phyloP scores from a whole-genome alignment of 2,329 filamentous ascomycete genomes.

The Fusarium albidum region DNA sequence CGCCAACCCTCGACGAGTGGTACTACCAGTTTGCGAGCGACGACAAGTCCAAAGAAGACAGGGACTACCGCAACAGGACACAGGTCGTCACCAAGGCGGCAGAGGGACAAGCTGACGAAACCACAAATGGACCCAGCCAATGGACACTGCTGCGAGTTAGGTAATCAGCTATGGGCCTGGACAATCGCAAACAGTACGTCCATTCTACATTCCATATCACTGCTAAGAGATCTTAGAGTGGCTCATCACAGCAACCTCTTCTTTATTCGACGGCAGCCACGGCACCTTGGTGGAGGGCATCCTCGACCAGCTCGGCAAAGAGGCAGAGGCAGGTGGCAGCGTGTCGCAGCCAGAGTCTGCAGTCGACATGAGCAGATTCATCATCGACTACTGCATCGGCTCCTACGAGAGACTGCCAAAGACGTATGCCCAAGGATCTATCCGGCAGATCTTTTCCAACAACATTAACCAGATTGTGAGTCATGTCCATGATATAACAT shows the following conservation, averaged over 20 bases:
- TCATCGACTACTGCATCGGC: slow-evolving; percentile 5
- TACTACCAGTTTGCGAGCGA: slow-evolving; percentile 26
- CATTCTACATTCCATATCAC: not conserved
- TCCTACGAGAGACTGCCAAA: not conserved
- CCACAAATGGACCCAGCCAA: not conserved
- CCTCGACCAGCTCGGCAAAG: not conserved
- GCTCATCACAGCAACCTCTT: slow-evolving; percentile 5
- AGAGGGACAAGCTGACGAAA: too few relatives aligned
- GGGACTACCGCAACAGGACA: slow-evolving; percentile 6
- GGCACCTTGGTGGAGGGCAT: not conserved
- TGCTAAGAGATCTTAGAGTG: slow-evolving; percentile 8
- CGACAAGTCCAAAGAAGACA: not conserved
- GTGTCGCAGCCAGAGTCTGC: not conserved
- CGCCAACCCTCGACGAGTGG: slow-evolving; percentile 25
- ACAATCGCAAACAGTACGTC: slow-evolving; percentile 20
- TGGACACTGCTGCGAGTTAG: slow-evolving; percentile 22
- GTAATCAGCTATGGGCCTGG: slow-evolving; percentile 34
- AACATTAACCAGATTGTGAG: slow-evolving; percentile 1
- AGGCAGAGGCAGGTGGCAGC: not conserved
- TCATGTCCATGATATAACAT: not conserved
- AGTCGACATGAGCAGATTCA: not conserved
- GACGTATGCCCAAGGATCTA: accelerated
- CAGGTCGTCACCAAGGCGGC: slow-evolving; percentile 21
- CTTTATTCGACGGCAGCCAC: not conserved
- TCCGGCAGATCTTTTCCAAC: not conserved